Percentiles rank a stretch among this genome's conserved stretches.
Conservation (phyloP, 805 yeast species). For the Nakazawaea populi region DNA sequence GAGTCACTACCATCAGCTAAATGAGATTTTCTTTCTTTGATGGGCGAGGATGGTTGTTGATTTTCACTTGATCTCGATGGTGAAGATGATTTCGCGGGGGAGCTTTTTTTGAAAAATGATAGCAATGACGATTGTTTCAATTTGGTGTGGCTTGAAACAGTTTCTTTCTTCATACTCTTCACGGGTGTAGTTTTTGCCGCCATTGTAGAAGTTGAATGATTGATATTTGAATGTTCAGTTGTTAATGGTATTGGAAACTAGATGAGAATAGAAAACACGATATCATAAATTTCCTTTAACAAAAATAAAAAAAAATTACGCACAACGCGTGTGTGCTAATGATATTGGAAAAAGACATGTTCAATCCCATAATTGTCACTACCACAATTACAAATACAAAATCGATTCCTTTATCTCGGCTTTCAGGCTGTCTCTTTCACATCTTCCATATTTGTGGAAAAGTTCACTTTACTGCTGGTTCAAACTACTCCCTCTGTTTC, state of each 20-base stretch:
- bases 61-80: background rate
- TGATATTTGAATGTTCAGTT: background rate
- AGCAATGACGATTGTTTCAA: slow-evolving; percentile 30
- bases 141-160: slow-evolving; percentile 23
- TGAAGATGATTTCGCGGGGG: slow-evolving; percentile 21
- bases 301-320: background rate
- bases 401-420: too few species aligned
- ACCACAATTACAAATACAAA: too few species aligned
- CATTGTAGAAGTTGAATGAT: background rate
- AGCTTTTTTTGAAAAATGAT: slow-evolving; percentile 17
- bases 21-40: background rate
- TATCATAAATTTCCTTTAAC: background rate
- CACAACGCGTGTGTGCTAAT: background rate
- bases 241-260: too few species aligned
- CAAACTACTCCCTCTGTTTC: too few species aligned
- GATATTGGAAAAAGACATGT: too few species aligned
- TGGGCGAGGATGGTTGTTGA: background rate
- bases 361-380: too few species aligned
- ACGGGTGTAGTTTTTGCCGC: slow-evolving; percentile 4
- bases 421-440: too few species aligned
- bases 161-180: slow-evolving; percentile 8
- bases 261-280: background rate
- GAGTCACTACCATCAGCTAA: slow-evolving; percentile 1
- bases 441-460: too few species aligned
- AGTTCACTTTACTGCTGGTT: too few species aligned